phyloP scores from a whole-genome alignment of 805 yeast genomes.

The Priceomyces castillae region DNA sequence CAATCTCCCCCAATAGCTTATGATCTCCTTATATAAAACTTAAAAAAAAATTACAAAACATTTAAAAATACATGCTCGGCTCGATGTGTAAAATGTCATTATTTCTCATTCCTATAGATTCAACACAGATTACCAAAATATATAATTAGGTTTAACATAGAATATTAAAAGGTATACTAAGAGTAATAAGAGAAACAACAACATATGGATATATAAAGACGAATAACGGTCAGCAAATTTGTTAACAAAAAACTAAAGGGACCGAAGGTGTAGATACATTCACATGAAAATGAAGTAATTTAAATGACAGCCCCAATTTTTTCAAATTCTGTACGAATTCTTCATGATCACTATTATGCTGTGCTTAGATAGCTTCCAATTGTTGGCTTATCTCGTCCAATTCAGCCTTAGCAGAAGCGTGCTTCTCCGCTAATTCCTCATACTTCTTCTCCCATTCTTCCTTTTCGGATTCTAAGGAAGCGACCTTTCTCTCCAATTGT shows the following conservation, averaged over 20 bases:
- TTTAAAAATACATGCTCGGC: background rate
- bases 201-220: background rate
- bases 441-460: constrained; percentile 86
- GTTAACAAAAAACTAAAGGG: too few relatives aligned
- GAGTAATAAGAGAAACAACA: background rate
- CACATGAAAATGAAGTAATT: too few relatives aligned
- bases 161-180: constrained; percentile 1
- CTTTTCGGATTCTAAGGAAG: constrained; percentile 88
- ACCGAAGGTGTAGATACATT: too few relatives aligned
- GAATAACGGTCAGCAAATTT: background rate
- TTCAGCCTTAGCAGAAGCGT: constrained; percentile 84
- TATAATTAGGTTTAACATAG: background rate
- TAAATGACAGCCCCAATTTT: too few relatives aligned
- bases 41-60: background rate
- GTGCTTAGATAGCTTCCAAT: constrained; percentile 66
- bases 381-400: constrained; percentile 96
- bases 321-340: too few relatives aligned
- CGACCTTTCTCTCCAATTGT: constrained; percentile 90
- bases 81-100: background rate
- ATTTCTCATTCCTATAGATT: background rate
- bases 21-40: too few relatives aligned
- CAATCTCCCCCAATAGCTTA: too few relatives aligned
- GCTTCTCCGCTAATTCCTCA: constrained; percentile 82
- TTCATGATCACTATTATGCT: background rate
- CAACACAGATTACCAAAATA: background rate